Evolutionary conservation across 106 monocot genomes (phyloP).

Genomic region (Apostasia shenzhenica): DNA sequence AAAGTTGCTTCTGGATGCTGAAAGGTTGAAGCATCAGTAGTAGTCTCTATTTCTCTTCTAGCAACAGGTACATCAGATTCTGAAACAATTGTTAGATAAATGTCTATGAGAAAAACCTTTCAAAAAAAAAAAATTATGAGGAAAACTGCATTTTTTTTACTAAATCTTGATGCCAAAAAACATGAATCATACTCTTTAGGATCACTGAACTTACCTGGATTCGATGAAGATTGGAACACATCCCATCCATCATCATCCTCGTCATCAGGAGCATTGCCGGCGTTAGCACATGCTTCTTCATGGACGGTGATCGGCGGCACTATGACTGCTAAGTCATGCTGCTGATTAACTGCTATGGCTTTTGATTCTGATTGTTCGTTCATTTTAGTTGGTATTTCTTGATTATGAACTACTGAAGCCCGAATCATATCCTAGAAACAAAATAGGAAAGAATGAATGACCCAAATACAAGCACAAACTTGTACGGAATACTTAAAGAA

Average conservation of each 20-base stretch:
- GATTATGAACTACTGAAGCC: slow-evolving; percentile 42
- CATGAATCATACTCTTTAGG: too few species aligned
- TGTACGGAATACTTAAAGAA: neutral
- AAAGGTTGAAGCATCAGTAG: neutral
- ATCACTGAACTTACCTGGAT: slow-evolving; percentile 10
- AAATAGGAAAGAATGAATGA: neutral
- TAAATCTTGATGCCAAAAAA: too few species aligned
- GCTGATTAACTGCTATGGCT: slow-evolving; percentile 10
- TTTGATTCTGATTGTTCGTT: slow-evolving; percentile 18
- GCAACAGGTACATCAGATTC: neutral
- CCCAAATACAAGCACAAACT: neutral
- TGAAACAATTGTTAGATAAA: neutral
- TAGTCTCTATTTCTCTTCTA: neutral
- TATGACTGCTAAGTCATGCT: slow-evolving; percentile 13
- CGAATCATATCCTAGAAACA: slow-evolving; percentile 79
- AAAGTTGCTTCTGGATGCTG: neutral
- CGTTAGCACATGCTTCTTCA: slow-evolving; percentile 11
- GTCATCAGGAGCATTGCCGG: slow-evolving; percentile 14
- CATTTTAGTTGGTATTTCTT: slow-evolving; percentile 19
- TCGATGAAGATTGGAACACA: slow-evolving; percentile 79
- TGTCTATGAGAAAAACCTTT: too few species aligned
- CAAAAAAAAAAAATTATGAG: too few species aligned
- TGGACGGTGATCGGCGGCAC: neutral
- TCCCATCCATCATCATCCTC: slow-evolving; percentile 92
- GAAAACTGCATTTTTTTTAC: too few species aligned